These are phyloP conservation scores for Suhomyces panamericanus DNA, from an alignment of 1,139 yeast species.

Conservation along the genomic window DNA sequence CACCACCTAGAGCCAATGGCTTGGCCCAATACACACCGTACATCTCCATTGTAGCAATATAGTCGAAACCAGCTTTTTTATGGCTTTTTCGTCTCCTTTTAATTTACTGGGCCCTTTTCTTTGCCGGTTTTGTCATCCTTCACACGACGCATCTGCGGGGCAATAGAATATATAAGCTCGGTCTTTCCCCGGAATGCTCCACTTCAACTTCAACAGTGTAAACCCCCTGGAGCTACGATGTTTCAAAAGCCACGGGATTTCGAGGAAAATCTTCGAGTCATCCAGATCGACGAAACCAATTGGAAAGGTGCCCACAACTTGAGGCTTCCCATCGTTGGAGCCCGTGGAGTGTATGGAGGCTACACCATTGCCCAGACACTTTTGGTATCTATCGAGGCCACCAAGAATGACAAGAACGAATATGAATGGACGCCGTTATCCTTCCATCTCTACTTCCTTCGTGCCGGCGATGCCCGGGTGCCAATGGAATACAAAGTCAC, in stretches of 20 bases:
- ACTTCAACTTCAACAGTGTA: not conserved
- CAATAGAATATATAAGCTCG: not conserved
- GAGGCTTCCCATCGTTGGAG: constrained; percentile 45
- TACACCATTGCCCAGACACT: constrained; percentile 72
- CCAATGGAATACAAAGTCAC: constrained; percentile 63
- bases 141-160: not conserved
- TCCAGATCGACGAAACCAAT: constrained; percentile 28
- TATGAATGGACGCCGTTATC: constrained; percentile 32
- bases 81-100: no score
- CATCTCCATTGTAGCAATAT: no score
- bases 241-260: constrained; percentile 19
- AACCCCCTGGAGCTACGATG: not conserved
- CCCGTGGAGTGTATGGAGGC: constrained; percentile 81
- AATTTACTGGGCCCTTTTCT: no score
- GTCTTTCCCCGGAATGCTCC: not conserved
- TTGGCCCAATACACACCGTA: no score
- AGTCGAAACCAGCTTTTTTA: no score
- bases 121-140: not conserved
- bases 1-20: no score
- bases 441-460: constrained; percentile 43
- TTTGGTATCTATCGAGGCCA: constrained; percentile 56
- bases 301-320: constrained; percentile 43
- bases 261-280: constrained; percentile 43
- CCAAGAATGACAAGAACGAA: constrained; percentile 21
- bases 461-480: constrained; percentile 47